Evolutionary conservation across 805 yeast genomes (phyloP), one percentile per base, ranked within the genome.

Genomic region (Nakazawaea molendinolei): DNA sequence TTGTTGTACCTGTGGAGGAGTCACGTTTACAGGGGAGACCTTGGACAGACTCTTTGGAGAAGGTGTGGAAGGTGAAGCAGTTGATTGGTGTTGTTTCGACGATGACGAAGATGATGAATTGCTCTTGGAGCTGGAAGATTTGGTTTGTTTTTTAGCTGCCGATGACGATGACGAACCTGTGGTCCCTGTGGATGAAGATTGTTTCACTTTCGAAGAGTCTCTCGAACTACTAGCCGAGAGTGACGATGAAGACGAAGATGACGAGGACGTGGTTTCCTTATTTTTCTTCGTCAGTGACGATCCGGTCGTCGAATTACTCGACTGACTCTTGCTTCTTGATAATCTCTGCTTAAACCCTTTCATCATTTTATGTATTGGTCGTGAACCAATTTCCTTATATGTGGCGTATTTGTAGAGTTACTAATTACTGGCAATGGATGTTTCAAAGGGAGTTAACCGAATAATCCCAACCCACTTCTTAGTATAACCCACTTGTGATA

Each of bases 331-430:
- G 46, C 51, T 53, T 31, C 69, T 56, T 39, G 59, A 54, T 36
- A 67, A 67, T 51, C 76, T 63, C 51, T 78, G 82, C 51, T 76
- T 78, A 57, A 78, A 77, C 20, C 84, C 84, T 61, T 76, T 78
- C 84, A 78, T 78, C 86, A 78, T 78, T 50, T 66, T 74, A 57
- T 24, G 16, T n/a, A 29, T 34, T 26, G 16, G 36, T 22, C 25
- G 13, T 18, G n/a, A n/a, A n/a, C n/a, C n/a, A n/a, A n/a, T n/a
- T n/a, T 26, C 13, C 24, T 8, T 17, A 21, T 22, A 22, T 9
- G 15, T 5, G 14, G 19, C 3, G 17, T 19, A n/a, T n/a, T n/a
- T n/a, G n/a, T n/a, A n/a, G n/a, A n/a, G n/a, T n/a, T n/a, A n/a
- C n/a, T n/a, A n/a, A n/a, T n/a, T n/a, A n/a, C n/a, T n/a, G n/a